These are phyloP conservation scores for Thalassiosira delicatula DNA, from an alignment of 352 stramenopile genomes.

Conservation along the genomic window DNA sequence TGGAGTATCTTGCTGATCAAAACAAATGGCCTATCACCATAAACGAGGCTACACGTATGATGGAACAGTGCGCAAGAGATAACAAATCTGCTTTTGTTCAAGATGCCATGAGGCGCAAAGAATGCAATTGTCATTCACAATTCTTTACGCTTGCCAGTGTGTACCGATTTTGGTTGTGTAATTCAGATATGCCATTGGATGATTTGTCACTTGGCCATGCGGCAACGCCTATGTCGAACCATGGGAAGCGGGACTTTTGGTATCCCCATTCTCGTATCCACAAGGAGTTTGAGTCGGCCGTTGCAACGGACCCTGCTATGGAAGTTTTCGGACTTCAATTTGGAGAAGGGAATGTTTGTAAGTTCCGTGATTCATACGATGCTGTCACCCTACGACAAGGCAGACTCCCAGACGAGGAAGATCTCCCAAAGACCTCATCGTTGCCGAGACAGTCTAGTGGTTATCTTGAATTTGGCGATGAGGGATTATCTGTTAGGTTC, in stretches of 20 bases:
- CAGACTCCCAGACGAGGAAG: constrained; percentile 49
- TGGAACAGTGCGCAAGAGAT: constrained; percentile 88
- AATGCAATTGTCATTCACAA: constrained; percentile 91
- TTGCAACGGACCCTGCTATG: constrained; percentile 82
- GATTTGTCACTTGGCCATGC: constrained; percentile 78
- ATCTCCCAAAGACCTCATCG: constrained; percentile 44
- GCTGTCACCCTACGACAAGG: constrained; percentile 54
- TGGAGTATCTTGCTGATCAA: constrained; percentile 66
- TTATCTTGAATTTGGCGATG: constrained; percentile 57
- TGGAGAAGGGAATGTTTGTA: constrained; percentile 52
- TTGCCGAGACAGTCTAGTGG: constrained; percentile 41
- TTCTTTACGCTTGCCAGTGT: constrained; percentile 89
- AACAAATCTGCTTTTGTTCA: constrained; percentile 92
- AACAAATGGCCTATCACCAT: constrained; percentile 50
- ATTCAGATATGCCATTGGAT: constrained; percentile 75
- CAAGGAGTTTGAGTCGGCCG: constrained; percentile 55
- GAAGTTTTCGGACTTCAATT: constrained; percentile 71
- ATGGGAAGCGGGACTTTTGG: constrained; percentile 83
- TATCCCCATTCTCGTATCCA: constrained; percentile 72
- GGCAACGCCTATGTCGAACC: constrained; percentile 32
- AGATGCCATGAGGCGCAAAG: constrained; percentile 87
- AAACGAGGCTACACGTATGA: constrained; percentile 56
- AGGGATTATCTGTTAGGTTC: constrained; percentile 84
- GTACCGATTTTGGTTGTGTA: constrained; percentile 94
- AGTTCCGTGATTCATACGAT: constrained; percentile 47